Base-by-base conservation (phyloP, 805 yeast species). In the Lachancea dasiensis region DNA sequence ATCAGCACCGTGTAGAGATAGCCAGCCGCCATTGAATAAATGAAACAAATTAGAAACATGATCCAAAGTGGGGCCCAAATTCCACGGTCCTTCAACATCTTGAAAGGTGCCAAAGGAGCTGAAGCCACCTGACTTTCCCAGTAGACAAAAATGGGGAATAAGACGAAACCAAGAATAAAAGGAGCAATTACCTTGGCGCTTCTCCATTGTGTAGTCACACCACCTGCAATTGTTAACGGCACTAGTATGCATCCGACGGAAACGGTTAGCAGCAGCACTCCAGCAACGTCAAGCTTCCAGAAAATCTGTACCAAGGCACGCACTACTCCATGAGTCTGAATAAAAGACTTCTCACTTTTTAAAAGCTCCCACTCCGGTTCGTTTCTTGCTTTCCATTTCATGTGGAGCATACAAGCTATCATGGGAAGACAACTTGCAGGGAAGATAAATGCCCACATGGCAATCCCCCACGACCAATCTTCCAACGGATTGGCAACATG, bases 151-250 rank as follows among this genome's bases (percentile, higher is more conserved):
- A 69, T 54, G 5, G 86, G 85, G 37, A 81, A 54, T 19, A 78
- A 57, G 15, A 67, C 70, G 46, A 75, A 67, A 2, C 94, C 92
- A 39, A 84, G 53, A 15, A 79, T 82, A 34, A 82, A 60, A 2
- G 89, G 86, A 5, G 70, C 90, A 48, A 84, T 76, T 47, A 79
- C 68, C 29, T 73, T 63, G 13, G 75, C 86, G 40, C 66, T 63
- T 37, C 62, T 51, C 92, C 92, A 83, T 36, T 68, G 65, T 2
- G 63, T 46, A 1, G 52, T 31, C 24, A 61, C 54, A 44, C 87
- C 87, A 45, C 86, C 89, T 10, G 89, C 89, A 20, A 84, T 58
- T 8, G 92, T 81, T 46, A 84, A 68, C 15, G 89, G 87, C 16
- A 76, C 77, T 41, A 84, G 65, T 31, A 84, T 65, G 47, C 80